Evolutionary conservation across 163 green algal genomes (phyloP).

Genomic region (Chlorella variabilis): DNA sequence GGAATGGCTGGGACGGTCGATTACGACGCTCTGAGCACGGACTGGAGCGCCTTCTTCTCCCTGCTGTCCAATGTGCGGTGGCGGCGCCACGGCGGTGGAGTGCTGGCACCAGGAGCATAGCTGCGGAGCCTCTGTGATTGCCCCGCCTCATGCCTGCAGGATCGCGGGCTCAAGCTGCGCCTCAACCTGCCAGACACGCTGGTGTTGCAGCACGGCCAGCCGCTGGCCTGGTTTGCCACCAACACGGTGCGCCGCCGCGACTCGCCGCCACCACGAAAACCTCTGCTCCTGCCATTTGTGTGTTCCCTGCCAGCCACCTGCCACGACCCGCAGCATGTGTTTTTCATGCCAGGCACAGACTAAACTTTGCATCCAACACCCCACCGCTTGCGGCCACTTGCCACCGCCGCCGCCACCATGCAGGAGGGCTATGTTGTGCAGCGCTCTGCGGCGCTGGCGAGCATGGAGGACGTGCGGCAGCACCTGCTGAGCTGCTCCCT

Average conservation of each 20-base stretch:
- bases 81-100: background rate
- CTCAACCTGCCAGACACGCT: slow-evolving; percentile 70
- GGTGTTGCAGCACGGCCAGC: slow-evolving; percentile 58
- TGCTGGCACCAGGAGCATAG: background rate
- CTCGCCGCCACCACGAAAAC: too few relatives aligned
- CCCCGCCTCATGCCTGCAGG: slow-evolving; percentile 50
- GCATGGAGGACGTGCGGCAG: slow-evolving; percentile 51
- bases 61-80: slow-evolving; percentile 28
- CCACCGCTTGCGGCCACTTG: too few relatives aligned
- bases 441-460: slow-evolving; percentile 46
- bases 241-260: slow-evolving; percentile 55
- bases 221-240: slow-evolving; percentile 61
- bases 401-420: background rate
- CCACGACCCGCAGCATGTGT: too few relatives aligned
- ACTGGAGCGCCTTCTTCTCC: slow-evolving; percentile 17
- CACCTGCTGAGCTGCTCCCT: slow-evolving; percentile 54
- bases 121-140: background rate
- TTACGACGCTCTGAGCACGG: background rate
- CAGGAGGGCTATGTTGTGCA: slow-evolving; percentile 62
- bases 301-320: too few relatives aligned
- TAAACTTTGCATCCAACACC: too few relatives aligned
- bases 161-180: slow-evolving; percentile 64
- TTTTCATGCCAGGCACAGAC: background rate
- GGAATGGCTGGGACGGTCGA: background rate
- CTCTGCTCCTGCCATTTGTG: too few relatives aligned